Conservation (phyloP, 257 asterid genomes). For the Anisodus acutangulus region DNA sequence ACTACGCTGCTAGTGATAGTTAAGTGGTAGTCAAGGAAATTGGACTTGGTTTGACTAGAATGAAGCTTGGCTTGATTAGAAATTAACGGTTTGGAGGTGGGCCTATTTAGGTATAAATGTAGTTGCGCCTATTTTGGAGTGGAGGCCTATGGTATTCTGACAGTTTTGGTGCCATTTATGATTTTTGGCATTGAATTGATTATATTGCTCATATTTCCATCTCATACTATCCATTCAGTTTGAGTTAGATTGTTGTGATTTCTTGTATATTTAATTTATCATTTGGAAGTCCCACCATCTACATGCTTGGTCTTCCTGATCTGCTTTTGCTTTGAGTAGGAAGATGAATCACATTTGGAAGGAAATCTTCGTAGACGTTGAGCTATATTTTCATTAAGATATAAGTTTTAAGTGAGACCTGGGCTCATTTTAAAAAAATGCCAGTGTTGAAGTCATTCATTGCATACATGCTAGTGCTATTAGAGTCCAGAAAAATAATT, state of each 20-base stretch:
- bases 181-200: neutral
- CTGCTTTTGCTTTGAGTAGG: neutral
- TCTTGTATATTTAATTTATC: neutral
- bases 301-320: neutral
- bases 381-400: neutral
- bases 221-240: neutral
- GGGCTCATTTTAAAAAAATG: neutral
- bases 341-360: neutral
- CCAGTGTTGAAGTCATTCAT: neutral
- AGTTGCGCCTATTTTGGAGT: neutral
- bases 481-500: neutral
- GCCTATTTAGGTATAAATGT: neutral
- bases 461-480: neutral
- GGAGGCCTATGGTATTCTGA: neutral
- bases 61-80: neutral
- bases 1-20: neutral
- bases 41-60: neutral
- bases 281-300: neutral
- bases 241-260: neutral
- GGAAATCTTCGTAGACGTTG: neutral
- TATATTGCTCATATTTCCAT: neutral
- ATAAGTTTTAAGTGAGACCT: neutral
- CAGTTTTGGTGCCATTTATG: neutral
- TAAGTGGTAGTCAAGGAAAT: neutral
- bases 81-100: neutral